Evolutionary conservation across 1,139 yeast genomes (phyloP).

Genomic region (Candida glucosophila): DNA sequence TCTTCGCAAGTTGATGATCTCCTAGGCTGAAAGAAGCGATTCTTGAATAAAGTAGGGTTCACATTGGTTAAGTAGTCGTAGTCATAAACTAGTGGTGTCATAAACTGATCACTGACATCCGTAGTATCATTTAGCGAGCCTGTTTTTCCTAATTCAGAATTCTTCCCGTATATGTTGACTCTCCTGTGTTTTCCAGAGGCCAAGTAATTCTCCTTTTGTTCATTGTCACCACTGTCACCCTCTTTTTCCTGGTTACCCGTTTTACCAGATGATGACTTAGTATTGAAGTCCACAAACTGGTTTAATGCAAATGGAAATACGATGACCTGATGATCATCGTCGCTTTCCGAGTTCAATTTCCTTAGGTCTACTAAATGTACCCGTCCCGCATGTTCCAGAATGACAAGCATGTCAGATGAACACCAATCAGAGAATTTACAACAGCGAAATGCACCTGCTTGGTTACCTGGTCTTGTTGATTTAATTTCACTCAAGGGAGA

Average conservation of each 20-base stretch:
- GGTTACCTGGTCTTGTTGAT: slow-evolving; percentile 56
- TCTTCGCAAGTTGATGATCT: slow-evolving; percentile 5
- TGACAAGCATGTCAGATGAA: slow-evolving; percentile 63
- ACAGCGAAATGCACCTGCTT: slow-evolving; percentile 53
- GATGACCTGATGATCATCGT: slow-evolving; percentile 59
- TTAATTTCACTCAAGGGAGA: slow-evolving; percentile 45
- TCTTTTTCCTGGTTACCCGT: too few relatives aligned
- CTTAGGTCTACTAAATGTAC: slow-evolving; percentile 78
- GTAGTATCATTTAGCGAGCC: too few relatives aligned
- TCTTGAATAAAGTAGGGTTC: slow-evolving; percentile 32
- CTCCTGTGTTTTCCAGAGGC: slow-evolving; percentile 1
- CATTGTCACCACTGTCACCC: too few relatives aligned
- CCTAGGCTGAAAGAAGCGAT: slow-evolving; percentile 23
- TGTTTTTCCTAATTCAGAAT: too few relatives aligned
- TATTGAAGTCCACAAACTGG: slow-evolving; percentile 23
- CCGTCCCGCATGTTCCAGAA: slow-evolving; percentile 80
- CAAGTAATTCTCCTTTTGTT: slow-evolving; percentile 1
- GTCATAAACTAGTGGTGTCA: slow-evolving; percentile 39
- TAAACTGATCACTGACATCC: slow-evolving; percentile 9
- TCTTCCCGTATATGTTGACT: slow-evolving; percentile 3
- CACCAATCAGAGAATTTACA: slow-evolving; percentile 62
- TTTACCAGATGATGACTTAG: background rate
- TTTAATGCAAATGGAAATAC: slow-evolving; percentile 41
- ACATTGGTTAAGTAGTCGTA: slow-evolving; percentile 31
- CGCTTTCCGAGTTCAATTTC: slow-evolving; percentile 40